A percentile compares a stretch with the other conserved stretches of the same genome.
Conservation (phyloP, 2,329 filamentous ascomycete species). For the Dactylella cylindrospora region DNA sequence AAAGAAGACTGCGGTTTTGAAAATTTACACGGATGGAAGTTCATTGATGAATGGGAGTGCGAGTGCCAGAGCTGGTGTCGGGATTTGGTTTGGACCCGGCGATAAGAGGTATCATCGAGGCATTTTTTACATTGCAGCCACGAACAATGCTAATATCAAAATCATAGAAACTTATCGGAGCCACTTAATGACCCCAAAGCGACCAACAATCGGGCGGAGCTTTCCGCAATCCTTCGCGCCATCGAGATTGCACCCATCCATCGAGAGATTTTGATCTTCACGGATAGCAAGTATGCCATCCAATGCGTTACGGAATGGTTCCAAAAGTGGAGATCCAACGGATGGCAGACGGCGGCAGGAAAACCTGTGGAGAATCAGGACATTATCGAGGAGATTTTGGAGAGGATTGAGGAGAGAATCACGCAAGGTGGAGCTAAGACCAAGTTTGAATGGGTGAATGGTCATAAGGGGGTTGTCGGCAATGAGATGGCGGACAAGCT, state of each 20-base stretch:
- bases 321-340: conserved; percentile 70
- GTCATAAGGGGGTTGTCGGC: conserved; percentile 62
- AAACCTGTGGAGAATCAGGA: conserved; percentile 84
- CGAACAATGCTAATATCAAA: conserved; percentile 23
- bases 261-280: conserved; percentile 72
- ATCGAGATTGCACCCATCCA: conserved; percentile 71
- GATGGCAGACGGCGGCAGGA: conserved; percentile 72
- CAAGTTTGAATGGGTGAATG: conserved; percentile 84
- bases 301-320: conserved; percentile 87
- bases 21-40: conserved; percentile 67
- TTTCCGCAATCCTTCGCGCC: conserved; percentile 82
- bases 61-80: conserved; percentile 63
- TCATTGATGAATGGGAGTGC: conserved; percentile 61
- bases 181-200: conserved; percentile 71
- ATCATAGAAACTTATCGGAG: conserved; percentile 68
- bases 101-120: conserved; percentile 58
- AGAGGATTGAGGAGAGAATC: conserved; percentile 67
- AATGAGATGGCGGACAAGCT: conserved; percentile 43
- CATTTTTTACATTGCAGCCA: background rate
- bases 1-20: conserved; percentile 50
- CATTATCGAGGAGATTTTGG: conserved; percentile 71
- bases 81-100: conserved; percentile 63
- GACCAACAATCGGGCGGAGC: conserved; percentile 94
- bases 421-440: conserved; percentile 64
- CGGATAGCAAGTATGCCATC: conserved; percentile 89